Conservation (phyloP, 345 rosid species). For the Pistacia vera region DNA sequence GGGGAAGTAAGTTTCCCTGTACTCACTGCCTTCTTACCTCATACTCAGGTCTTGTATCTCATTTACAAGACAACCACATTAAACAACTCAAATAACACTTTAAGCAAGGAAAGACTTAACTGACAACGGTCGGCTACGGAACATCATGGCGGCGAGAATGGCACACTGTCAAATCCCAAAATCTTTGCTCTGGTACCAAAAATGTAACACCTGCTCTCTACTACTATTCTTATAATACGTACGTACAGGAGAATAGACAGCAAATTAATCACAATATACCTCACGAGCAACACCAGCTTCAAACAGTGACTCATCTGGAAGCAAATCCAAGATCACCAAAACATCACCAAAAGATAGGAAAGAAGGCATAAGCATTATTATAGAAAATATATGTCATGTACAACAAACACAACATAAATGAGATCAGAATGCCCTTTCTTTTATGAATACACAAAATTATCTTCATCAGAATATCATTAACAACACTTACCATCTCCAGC, state of each 20-base stretch:
- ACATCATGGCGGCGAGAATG: too few species aligned
- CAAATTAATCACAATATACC: slow-evolving; percentile 41
- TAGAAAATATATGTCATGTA: background rate
- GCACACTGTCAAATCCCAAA: too few species aligned
- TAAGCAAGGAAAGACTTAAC: too few species aligned
- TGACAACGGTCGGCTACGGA: too few species aligned
- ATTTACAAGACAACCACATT: too few species aligned
- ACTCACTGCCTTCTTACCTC: too few species aligned
- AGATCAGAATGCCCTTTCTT: background rate
- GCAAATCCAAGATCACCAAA: slow-evolving; percentile 86
- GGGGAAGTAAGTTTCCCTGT: too few species aligned
- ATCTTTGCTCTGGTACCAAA: too few species aligned
- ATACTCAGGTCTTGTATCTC: too few species aligned
- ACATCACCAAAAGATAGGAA: slow-evolving; percentile 70
- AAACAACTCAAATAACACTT: too few species aligned
- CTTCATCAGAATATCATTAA: slow-evolving; percentile 4
- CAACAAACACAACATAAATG: background rate
- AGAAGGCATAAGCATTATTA: background rate
- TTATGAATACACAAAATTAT: background rate
- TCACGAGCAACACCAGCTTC: slow-evolving; percentile 96
- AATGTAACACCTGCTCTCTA: too few species aligned
- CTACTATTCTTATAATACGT: too few species aligned
- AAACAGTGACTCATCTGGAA: slow-evolving; percentile 80
- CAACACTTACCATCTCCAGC: slow-evolving; percentile 79
- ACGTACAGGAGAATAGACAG: background rate